phyloP scores from a whole-genome alignment of 345 rosid genomes.

The Turritis glabra region DNA sequence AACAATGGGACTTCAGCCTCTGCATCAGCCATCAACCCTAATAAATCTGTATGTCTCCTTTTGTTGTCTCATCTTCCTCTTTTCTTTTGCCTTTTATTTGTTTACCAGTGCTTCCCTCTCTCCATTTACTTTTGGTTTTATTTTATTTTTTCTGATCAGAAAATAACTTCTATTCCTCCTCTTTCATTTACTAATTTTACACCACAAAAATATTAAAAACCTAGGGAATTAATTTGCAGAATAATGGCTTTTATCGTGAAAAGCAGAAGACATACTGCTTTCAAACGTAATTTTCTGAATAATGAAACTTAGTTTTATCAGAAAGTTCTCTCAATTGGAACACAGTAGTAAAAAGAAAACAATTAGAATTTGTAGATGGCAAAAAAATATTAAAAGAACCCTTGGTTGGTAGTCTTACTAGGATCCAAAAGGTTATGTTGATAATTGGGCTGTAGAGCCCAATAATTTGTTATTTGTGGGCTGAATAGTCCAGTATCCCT shows the following conservation, averaged over 20 bases:
- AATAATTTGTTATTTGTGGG: slow-evolving; percentile 44
- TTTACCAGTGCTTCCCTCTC: neutral
- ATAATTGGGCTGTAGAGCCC: neutral
- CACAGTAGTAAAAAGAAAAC: too few species aligned
- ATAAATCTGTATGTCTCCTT: slow-evolving; percentile 39
- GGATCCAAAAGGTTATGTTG: too few species aligned
- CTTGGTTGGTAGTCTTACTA: too few species aligned
- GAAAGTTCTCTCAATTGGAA: too few species aligned
- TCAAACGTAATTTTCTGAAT: neutral
- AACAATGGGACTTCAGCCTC: slow-evolving; percentile 49
- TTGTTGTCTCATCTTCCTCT: slow-evolving; percentile 4
- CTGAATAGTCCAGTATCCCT: neutral
- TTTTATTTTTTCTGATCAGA: neutral
- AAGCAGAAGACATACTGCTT: neutral
- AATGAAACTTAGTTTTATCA: neutral
- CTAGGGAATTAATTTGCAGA: neutral
- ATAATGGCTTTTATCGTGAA: neutral
- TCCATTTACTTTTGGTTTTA: slow-evolving; percentile 1
- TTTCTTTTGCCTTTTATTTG: neutral
- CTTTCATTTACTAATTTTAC: neutral
- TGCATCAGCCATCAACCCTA: slow-evolving; percentile 39
- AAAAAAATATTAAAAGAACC: neutral
- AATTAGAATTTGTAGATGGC: too few species aligned
- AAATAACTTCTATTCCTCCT: neutral
- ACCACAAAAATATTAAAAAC: neutral